Evolutionary conservation across 106 monocot species (phyloP).

Genomic region (Dioscorea alata): DNA sequence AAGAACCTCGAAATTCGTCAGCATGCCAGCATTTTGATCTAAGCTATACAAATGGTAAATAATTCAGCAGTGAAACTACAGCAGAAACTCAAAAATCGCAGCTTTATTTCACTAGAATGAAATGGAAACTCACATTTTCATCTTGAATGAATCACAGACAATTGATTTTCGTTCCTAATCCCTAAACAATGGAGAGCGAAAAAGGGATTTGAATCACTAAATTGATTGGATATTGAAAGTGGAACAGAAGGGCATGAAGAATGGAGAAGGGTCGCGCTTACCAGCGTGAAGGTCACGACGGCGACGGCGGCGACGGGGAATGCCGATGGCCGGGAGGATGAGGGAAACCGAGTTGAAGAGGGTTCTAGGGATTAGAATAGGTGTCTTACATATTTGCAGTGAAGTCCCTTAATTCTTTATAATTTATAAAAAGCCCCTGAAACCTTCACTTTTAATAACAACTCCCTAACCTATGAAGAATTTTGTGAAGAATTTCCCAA

Average conservation of each 20-base stretch:
- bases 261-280: too few relatives aligned
- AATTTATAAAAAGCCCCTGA: too few relatives aligned
- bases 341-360: too few relatives aligned
- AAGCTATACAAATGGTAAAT: conserved; percentile 11
- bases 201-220: not conserved
- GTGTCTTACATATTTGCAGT: too few relatives aligned
- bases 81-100: not conserved
- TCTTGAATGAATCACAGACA: not conserved
- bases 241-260: not conserved
- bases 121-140: conserved; percentile 1
- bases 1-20: conserved; percentile 87
- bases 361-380: too few relatives aligned
- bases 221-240: not conserved
- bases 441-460: too few relatives aligned
- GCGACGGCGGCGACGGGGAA: too few relatives aligned
- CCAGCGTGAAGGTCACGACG: too few relatives aligned
- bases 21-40: conserved; percentile 48
- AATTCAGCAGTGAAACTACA: not conserved
- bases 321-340: too few relatives aligned
- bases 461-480: too few relatives aligned
- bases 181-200: not conserved
- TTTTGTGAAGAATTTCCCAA: too few relatives aligned
- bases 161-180: not conserved
- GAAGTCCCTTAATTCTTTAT: too few relatives aligned
- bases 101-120: not conserved